Base-by-base conservation (phyloP, 1,139 yeast species). In the Scheffersomyces illinoinensis region DNA sequence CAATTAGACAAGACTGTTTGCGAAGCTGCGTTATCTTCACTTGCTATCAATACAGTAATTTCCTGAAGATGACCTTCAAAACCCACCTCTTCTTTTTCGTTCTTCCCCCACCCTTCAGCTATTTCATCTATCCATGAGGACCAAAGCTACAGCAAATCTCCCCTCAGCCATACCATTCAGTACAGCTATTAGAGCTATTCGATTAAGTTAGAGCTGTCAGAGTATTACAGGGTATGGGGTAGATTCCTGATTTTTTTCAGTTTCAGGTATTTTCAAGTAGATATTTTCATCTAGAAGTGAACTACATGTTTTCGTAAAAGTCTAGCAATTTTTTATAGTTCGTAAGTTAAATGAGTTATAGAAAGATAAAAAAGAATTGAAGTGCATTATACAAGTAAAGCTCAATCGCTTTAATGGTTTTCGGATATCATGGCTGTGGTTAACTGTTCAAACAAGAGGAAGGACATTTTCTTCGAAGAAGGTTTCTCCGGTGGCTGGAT, bases 401-500 rank as follows among this genome's bases (percentile, higher is more conserved):
- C 51, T 20, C 18, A 1, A 48, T 26, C 18, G 26, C n/a, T 48
- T 47, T 10, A 47, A 18, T 33, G 43, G 43, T 33, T 8, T 14
- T 33, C 14, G 17, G 17, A 33, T 33, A 33, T 33, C 43, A 33
- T 33, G 43, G 17, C 43, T 33, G 43, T 33, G 43, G 43, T 7
- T 8, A 20, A 21, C 7, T 6, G 33, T 20, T 48, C 18, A 48
- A 24, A 57, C 23, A 43, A 74, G 80, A 53, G 83, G 78, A 49
- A 78, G 66, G 54, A 89, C 93, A 64, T 89, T 86, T 39, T 73
- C 75, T 50, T 71, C 78, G 70, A 88, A 88, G 67, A 71, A 77
- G 56, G 74, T 73, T 62, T 66, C 58, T 7, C 79, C 79, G n/a
- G 73, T 76, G 6, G 64, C 56, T 1, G 68, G 61, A 58, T 73